Conservation (phyloP, 1,284 basidiomycete species). For the Pyrrhoderma noxium region DNA sequence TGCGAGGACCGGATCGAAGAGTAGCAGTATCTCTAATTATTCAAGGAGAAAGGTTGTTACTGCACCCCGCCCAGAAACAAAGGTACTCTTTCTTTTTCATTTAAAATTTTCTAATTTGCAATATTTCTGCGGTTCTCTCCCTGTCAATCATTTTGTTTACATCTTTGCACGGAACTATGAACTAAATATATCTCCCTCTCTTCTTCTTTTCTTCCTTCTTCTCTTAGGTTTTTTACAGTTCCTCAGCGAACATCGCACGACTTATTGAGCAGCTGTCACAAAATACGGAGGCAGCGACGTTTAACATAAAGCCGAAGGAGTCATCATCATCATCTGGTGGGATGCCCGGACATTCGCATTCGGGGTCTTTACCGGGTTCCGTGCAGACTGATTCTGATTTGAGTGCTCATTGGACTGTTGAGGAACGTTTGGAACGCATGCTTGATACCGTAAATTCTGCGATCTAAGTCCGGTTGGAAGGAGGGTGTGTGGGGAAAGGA, state of each 20-base stretch:
- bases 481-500: no score
- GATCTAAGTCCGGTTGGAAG: not conserved
- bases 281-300: conserved; percentile 71
- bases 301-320: conserved; percentile 51
- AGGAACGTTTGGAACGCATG: conserved; percentile 71
- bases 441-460: conserved; percentile 45
- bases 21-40: conserved; percentile 52
- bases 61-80: conserved; percentile 67
- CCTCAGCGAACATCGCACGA: conserved; percentile 68
- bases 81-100: conserved; percentile 39
- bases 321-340: conserved; percentile 16
- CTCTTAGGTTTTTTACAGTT: conserved; percentile 69
- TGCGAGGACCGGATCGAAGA: conserved; percentile 53
- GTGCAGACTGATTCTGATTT: conserved; percentile 52
- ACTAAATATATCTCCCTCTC: no score
- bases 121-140: no score
- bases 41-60: conserved; percentile 49
- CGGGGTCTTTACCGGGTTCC: conserved; percentile 52
- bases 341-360: conserved; percentile 41
- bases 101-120: conserved; percentile 15
- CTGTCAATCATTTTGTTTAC: no score
- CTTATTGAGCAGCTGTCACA: conserved; percentile 74
- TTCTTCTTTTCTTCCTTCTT: conserved; percentile 18
- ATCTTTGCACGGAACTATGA: no score
- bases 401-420: conserved; percentile 51